Conservation (phyloP, 2,329 filamentous ascomycete species). For the Fusarium siculi region DNA sequence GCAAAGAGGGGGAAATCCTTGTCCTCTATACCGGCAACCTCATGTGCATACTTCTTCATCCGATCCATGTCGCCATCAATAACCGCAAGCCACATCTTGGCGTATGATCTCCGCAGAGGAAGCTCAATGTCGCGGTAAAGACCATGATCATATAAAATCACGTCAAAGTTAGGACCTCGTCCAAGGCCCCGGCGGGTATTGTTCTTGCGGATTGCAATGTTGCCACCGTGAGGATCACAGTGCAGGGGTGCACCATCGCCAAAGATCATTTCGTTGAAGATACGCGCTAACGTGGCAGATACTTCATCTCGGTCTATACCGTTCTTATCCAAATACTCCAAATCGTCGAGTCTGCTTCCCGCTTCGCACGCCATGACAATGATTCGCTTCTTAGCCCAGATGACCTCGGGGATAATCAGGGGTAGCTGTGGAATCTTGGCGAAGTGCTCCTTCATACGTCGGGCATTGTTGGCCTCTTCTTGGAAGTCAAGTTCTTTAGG, state of each 20-base stretch:
- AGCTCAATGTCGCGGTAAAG: slow-evolving; percentile 92
- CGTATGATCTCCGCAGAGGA: slow-evolving; percentile 83
- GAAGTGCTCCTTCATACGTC: slow-evolving; percentile 83
- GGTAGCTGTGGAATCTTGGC: slow-evolving; percentile 77
- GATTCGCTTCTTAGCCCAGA: slow-evolving; percentile 90
- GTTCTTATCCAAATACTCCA: slow-evolving; percentile 85
- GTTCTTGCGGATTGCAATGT: slow-evolving; percentile 90
- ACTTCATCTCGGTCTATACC: slow-evolving; percentile 95
- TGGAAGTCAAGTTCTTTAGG: slow-evolving; percentile 93
- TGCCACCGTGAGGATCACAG: slow-evolving; percentile 96
- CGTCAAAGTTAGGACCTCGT: slow-evolving; percentile 81
- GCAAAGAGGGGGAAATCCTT: slow-evolving; percentile 95
- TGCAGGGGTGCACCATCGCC: slow-evolving; percentile 88
- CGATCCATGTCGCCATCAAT: slow-evolving; percentile 85
- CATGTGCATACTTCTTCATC: slow-evolving; percentile 89
- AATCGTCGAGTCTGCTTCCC: slow-evolving; percentile 87
- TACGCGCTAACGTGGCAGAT: slow-evolving; percentile 85
- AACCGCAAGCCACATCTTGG: slow-evolving; percentile 96
- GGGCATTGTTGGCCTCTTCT: slow-evolving; percentile 86
- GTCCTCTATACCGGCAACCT: slow-evolving; percentile 89
- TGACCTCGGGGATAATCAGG: slow-evolving; percentile 86
- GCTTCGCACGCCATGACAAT: slow-evolving; percentile 95
- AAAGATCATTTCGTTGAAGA: slow-evolving; percentile 99
- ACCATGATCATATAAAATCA: slow-evolving; percentile 96
- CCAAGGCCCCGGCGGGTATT: slow-evolving; percentile 61